Conservation (phyloP, 2,329 filamentous ascomycete genomes). For the Cytospora chrysosperma region DNA sequence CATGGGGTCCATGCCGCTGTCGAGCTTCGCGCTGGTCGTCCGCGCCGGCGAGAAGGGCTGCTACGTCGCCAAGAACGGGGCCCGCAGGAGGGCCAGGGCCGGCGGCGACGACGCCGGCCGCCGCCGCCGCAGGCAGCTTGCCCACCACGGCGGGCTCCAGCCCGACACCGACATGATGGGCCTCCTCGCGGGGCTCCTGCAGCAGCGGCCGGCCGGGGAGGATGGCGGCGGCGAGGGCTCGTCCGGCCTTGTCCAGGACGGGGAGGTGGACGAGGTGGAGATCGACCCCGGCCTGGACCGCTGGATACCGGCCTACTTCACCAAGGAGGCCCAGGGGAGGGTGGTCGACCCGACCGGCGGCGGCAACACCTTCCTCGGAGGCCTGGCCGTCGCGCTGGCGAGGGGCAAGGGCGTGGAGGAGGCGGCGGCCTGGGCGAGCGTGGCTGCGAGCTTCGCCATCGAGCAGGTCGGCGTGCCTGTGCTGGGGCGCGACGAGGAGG, state of each 20-base stretch:
- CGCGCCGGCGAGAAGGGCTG: constrained; percentile 72
- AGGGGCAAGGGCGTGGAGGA: constrained; percentile 62
- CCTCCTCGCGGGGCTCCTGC: constrained; percentile 57
- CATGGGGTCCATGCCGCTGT: constrained; percentile 61
- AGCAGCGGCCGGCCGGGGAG: constrained; percentile 28
- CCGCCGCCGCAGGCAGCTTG: constrained; percentile 42
- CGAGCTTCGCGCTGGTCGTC: constrained; percentile 66
- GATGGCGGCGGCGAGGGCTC: constrained; percentile 37
- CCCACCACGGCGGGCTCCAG: constrained; percentile 51
- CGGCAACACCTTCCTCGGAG: constrained; percentile 81
- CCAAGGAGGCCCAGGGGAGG: constrained; percentile 35
- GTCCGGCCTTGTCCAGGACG: constrained; percentile 37
- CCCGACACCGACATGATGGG: constrained; percentile 63
- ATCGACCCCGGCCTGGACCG: constrained; percentile 63
- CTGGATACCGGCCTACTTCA: constrained; percentile 80
- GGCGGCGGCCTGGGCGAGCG: constrained; percentile 73
- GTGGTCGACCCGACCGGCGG: constrained; percentile 94
- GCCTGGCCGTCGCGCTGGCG: constrained; percentile 57
- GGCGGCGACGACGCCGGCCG: constrained; percentile 32
- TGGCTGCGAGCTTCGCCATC: constrained; percentile 89
- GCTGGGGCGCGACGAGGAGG: constrained; percentile 45
- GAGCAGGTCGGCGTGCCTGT: constrained; percentile 86
- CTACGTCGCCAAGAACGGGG: constrained; percentile 60
- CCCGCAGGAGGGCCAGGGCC: constrained; percentile 32
- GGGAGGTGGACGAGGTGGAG: constrained; percentile 52